Percentiles rank a stretch among this genome's conserved stretches.
Conservation (phyloP, 192 early-diverging fungal genomes). For the Thoreauomyces humboldtii region DNA sequence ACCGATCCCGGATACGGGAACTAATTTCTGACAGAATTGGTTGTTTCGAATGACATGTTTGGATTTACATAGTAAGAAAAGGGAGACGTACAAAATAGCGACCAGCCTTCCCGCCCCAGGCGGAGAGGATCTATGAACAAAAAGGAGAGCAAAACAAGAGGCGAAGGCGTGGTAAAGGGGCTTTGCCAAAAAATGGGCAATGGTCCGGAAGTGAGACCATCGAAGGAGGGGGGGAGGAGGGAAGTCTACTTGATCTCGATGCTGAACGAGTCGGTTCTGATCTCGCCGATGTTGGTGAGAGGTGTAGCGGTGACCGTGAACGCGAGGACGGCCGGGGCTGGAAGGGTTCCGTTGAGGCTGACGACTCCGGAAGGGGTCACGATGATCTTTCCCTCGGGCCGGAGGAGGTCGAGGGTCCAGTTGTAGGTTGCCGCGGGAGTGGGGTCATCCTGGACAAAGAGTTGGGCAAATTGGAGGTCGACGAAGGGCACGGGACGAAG, state of each 20-base stretch:
- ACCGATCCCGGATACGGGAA: too few species aligned
- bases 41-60: too few species aligned
- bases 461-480: conserved; percentile 2
- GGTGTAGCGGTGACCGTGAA: conserved; percentile 11
- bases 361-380: background rate
- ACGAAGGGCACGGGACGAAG: background rate
- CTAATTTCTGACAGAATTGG: too few species aligned
- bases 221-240: too few species aligned
- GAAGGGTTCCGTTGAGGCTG: conserved; percentile 3
- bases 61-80: too few species aligned
- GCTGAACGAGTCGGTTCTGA: conserved; percentile 3
- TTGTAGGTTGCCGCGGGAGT: background rate
- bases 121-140: too few species aligned
- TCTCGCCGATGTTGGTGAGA: background rate
- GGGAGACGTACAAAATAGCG: too few species aligned
- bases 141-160: too few species aligned
- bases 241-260: conserved; percentile 16
- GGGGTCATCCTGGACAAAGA: conserved; percentile 8
- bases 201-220: too few species aligned
- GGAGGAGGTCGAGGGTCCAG: conserved; percentile 5
- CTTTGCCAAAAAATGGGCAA: too few species aligned
- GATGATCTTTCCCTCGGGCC: background rate
- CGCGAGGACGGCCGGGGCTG: conserved; percentile 5
- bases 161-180: too few species aligned
- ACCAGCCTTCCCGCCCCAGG: too few species aligned